phyloP scores from a whole-genome alignment of 352 stramenopile genomes.

The Pythium brachiatum region DNA sequence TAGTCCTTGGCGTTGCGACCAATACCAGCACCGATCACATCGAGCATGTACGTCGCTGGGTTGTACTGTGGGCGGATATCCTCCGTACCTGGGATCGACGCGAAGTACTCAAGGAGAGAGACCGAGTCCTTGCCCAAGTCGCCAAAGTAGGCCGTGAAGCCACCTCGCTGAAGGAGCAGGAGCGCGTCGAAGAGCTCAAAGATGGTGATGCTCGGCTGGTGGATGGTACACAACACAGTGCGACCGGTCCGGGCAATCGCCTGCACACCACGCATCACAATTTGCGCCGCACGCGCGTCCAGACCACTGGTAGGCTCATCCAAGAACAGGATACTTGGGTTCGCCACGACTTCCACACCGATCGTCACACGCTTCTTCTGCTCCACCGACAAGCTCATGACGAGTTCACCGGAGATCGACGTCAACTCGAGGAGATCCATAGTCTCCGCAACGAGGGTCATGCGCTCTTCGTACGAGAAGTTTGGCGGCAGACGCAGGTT shows the following conservation, averaged over 20 bases:
- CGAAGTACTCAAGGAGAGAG: slow-evolving; percentile 89
- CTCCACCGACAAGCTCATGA: slow-evolving; percentile 81
- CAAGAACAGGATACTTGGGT: slow-evolving; percentile 93
- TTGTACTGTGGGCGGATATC: slow-evolving; percentile 80
- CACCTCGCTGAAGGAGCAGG: slow-evolving; percentile 72
- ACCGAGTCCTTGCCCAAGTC: slow-evolving; percentile 75
- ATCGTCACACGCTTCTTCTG: slow-evolving; percentile 94
- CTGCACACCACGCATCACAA: slow-evolving; percentile 85
- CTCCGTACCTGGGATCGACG: slow-evolving; percentile 65
- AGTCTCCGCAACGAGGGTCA: slow-evolving; percentile 54
- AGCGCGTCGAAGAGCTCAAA: slow-evolving; percentile 92
- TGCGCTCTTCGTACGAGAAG: slow-evolving; percentile 39
- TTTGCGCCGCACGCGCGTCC: slow-evolving; percentile 79
- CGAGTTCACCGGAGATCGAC: slow-evolving; percentile 40
- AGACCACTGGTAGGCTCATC: slow-evolving; percentile 91
- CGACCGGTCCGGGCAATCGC: slow-evolving; percentile 86
- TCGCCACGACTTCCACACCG: slow-evolving; percentile 89
- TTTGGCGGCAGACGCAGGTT: slow-evolving; percentile 22
- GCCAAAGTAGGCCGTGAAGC: slow-evolving; percentile 80
- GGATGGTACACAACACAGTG: slow-evolving; percentile 75
- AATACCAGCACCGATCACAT: slow-evolving; percentile 73
- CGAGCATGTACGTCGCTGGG: slow-evolving; percentile 89
- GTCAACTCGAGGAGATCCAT: slow-evolving; percentile 54
- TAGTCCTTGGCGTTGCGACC: slow-evolving; percentile 52
- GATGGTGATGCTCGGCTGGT: slow-evolving; percentile 76